Evolutionary conservation across 225 moss, liverwort and hornwort genomes (phyloP).

Genomic region (Rhytidiadelphus loreus): DNA sequence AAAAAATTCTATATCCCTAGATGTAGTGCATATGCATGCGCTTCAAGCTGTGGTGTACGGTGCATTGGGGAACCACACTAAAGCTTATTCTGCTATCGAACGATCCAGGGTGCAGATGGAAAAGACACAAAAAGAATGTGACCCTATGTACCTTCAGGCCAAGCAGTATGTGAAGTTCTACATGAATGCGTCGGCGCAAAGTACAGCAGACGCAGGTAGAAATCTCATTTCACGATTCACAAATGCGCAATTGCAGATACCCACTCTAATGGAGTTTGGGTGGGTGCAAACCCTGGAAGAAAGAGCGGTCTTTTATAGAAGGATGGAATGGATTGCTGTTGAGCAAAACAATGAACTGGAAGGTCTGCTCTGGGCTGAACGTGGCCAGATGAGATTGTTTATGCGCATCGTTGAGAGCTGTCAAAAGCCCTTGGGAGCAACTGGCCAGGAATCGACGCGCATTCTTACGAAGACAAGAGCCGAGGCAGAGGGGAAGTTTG

Average conservation of each 20-base stretch:
- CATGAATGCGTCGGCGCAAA: background rate
- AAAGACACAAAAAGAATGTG: background rate
- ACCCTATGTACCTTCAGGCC: background rate
- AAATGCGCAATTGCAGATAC: background rate
- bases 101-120: background rate
- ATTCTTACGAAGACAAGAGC: too few relatives aligned
- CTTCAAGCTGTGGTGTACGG: background rate
- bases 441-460: background rate
- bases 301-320: background rate
- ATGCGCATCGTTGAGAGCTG: background rate
- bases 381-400: constrained; percentile 5
- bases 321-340: background rate
- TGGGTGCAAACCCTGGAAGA: background rate
- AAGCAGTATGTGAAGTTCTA: background rate
- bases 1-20: background rate
- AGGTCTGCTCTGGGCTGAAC: background rate
- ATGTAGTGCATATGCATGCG: background rate
- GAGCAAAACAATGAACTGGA: background rate
- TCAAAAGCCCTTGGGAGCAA: background rate
- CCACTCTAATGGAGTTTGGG: background rate
- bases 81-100: background rate
- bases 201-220: background rate
- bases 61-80: background rate
- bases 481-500: background rate
- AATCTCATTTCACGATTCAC: background rate